Conservation (phyloP, 192 early-diverging fungal genomes). For the Coemansia sp. region DNA sequence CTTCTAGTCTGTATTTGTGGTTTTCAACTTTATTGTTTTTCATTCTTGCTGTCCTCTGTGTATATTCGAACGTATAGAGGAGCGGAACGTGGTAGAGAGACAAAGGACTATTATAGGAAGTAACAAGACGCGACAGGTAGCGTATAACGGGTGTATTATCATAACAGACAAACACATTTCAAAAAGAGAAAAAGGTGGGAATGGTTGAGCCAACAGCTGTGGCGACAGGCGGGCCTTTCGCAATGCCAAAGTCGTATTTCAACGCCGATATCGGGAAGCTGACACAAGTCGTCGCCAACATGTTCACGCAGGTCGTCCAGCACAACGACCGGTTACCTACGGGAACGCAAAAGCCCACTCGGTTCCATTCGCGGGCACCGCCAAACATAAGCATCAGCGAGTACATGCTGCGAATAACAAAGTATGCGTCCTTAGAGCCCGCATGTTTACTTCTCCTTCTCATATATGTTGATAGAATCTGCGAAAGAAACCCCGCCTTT, state of each 20-base stretch:
- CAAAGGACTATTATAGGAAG: neutral
- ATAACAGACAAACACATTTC: neutral
- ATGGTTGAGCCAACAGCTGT: neutral
- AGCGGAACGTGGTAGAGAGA: neutral
- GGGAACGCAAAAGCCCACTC: slow-evolving; percentile 66
- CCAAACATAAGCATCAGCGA: slow-evolving; percentile 86
- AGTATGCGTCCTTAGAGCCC: slow-evolving; percentile 88
- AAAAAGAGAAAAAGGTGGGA: neutral
- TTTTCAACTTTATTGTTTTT: neutral
- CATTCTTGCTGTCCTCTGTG: neutral
- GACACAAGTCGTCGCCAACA: slow-evolving; percentile 45
- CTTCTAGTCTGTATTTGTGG: neutral
- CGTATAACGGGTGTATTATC: neutral
- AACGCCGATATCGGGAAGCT: slow-evolving; percentile 44
- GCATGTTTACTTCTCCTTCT: slow-evolving; percentile 86
- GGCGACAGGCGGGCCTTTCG: neutral
- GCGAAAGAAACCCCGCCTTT: slow-evolving; percentile 72
- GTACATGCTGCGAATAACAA: slow-evolving; percentile 88
- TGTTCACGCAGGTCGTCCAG: slow-evolving; percentile 57
- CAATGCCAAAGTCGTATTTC: slow-evolving; percentile 51
- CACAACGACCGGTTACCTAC: slow-evolving; percentile 70
- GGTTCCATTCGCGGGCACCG: slow-evolving; percentile 93
- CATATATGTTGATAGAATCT: slow-evolving; percentile 93
- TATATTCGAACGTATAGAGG: neutral
- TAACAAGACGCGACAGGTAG: neutral